A percentile compares a stretch with the other conserved stretches of the same genome.
These are phyloP conservation scores for Aspergillus campestris DNA, from an alignment of 495 filamentous ascomycete species.

Conservation along the genomic window DNA sequence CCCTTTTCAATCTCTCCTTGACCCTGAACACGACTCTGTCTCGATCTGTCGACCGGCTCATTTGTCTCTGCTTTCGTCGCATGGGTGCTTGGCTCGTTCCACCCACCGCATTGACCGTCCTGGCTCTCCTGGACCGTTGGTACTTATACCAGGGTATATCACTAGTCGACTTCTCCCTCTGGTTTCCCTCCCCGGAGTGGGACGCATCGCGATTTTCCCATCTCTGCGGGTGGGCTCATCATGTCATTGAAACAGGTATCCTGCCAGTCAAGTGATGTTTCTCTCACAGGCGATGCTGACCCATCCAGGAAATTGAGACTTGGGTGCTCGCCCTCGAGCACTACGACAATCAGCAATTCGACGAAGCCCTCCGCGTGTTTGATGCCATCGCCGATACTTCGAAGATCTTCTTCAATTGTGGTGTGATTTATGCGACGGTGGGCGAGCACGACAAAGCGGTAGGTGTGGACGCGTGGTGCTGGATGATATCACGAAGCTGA, in stretches of 20 bases:
- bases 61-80: background rate
- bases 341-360: slow-evolving; percentile 96
- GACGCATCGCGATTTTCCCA: too few relatives aligned
- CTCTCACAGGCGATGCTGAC: background rate
- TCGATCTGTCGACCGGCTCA: slow-evolving; percentile 1
- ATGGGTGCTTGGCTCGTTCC: too few relatives aligned
- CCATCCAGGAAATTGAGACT: slow-evolving; percentile 86
- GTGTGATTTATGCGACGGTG: slow-evolving; percentile 96
- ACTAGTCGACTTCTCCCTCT: too few relatives aligned
- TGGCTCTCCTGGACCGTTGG: too few relatives aligned
- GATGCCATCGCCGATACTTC: slow-evolving; percentile 88
- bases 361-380: slow-evolving; percentile 73
- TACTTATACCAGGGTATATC: too few relatives aligned
- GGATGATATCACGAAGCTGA: background rate
- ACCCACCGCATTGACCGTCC: too few relatives aligned
- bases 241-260: slow-evolving; percentile 71
- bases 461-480: slow-evolving; percentile 28
- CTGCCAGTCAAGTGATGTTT: background rate
- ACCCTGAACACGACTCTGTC: background rate
- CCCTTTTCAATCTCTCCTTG: too few relatives aligned
- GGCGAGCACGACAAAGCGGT: slow-evolving; percentile 94
- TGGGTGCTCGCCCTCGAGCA: slow-evolving; percentile 88
- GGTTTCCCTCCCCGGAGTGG: too few relatives aligned
- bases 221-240: background rate
- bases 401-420: slow-evolving; percentile 98